These are phyloP conservation scores for Rhodotorula glutinis DNA, from an alignment of 1,284 basidiomycete species.

Conservation along the genomic window DNA sequence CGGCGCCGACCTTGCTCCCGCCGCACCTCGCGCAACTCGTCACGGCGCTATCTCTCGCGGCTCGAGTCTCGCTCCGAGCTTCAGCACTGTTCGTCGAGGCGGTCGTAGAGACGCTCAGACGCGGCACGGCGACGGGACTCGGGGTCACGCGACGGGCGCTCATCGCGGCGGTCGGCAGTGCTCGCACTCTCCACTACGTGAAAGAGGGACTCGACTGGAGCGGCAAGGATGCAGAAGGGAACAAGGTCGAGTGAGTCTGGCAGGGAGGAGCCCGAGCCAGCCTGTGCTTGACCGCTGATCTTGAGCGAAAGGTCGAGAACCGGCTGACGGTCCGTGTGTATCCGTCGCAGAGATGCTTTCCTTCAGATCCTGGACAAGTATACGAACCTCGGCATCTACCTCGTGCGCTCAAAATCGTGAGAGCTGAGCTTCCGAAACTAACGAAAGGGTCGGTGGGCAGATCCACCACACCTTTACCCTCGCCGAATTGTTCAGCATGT, in stretches of 20 bases:
- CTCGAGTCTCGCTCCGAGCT: conserved; percentile 48
- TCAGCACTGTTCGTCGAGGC: conserved; percentile 51
- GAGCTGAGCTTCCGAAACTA: no score
- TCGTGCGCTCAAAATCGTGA: conserved; percentile 42
- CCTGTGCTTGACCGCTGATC: no score
- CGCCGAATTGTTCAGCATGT: conserved; percentile 55
- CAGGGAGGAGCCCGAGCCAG: no score
- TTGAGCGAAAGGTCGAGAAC: no score
- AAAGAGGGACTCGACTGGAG: conserved; percentile 43
- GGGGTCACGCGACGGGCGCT: conserved; percentile 49
- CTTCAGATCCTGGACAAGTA: conserved; percentile 53
- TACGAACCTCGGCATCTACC: conserved; percentile 56
- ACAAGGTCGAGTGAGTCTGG: conserved; percentile 21
- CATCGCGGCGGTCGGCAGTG: conserved; percentile 50
- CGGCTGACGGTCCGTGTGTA: no score
- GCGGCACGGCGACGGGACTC: conserved; percentile 42
- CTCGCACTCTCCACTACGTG: conserved; percentile 48
- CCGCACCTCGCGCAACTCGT: conserved; percentile 49
- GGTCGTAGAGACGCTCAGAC: conserved; percentile 47
- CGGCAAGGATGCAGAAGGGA: conserved; percentile 27
- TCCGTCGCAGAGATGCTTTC: conserved; percentile 45
- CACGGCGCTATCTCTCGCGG: conserved; percentile 49
- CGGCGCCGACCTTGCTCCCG: conserved; percentile 48
- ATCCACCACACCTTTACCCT: conserved; percentile 55
- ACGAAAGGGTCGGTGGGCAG: conserved; percentile 3